Evolutionary conservation across 176 grass and related monocot species (phyloP), one percentile per base, ranked within the genome.

Genomic region (Cenchrus fungigraminus): DNA sequence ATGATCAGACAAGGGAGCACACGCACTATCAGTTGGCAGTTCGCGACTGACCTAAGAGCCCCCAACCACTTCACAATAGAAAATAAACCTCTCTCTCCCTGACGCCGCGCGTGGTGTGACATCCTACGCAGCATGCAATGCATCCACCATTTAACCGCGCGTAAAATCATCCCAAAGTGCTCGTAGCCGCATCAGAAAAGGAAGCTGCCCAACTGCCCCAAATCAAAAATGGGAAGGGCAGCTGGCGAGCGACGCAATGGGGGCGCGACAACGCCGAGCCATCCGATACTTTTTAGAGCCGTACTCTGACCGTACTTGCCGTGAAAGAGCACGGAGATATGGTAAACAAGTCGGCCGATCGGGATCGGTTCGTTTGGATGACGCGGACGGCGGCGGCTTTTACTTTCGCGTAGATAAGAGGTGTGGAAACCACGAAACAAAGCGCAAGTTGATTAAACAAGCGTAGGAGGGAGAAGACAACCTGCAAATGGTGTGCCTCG

Each of bases 281-380:
- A 19, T 4, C 9, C 43, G 25, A 19, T 78, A 82, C 37, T 51
- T 77, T 71, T 77, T 71, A 66, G 74, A 83, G 60, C 88, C 88
- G 84, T 87, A 86, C 84, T 15, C 13, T n/a, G 73, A 61, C 88
- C 84, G 88, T 90, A 90, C 84, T 58, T 71, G 4, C 79, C 66
- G 34, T 68, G 65, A 68, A 68, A 46, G 68, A 44, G 37, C 67
- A 70, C 11, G n/a, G 45, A 22, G 17, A 9, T 2, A 7, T 2
- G 2, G n/a, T 22, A 22, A 22, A 60, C 2, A 58, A 14, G 25
- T 11, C 32, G 50, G 13, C 28, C 37, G 37, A 40, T 40, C 37
- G 37, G 37, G 62, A 34, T 65, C 29, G 5, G 4, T 34, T 60
- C 9, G 28, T 44, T 60, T 4, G 52, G 14, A 20, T 58, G 80